phyloP scores from a whole-genome alignment of 169 alveolate species.

The Plasmodium vinckei region DNA sequence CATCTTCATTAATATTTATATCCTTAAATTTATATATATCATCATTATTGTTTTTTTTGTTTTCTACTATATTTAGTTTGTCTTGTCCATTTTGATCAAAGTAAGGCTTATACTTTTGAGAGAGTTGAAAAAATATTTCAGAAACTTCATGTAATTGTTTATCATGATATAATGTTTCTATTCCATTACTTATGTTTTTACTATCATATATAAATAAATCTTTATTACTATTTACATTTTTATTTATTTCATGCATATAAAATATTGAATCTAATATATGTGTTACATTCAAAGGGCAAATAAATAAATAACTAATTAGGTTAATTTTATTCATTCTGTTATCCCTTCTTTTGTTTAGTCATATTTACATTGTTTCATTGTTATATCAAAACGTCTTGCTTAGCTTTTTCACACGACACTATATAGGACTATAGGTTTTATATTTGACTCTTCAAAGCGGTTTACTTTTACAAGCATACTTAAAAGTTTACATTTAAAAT shows the following conservation, averaged over 20 bases:
- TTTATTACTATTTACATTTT: neutral
- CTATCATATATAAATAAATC: slow-evolving; percentile 12
- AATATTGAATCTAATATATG: slow-evolving; percentile 27
- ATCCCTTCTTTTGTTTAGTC: neutral
- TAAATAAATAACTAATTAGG: slow-evolving; percentile 27
- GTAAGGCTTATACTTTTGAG: slow-evolving; percentile 13
- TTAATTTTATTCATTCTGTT: slow-evolving; percentile 13
- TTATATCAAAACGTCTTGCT: too few relatives aligned
- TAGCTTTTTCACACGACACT: too few relatives aligned
- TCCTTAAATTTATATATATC: neutral
- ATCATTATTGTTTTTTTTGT: neutral
- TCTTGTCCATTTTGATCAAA: slow-evolving; percentile 9
- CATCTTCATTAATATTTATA: neutral
- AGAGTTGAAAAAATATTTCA: slow-evolving; percentile 9
- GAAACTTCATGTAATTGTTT: slow-evolving; percentile 25
- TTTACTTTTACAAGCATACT: too few relatives aligned
- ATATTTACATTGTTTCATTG: too few relatives aligned
- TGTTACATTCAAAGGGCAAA: slow-evolving; percentile 46
- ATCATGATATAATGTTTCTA: neutral
- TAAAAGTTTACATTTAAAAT: too few relatives aligned
- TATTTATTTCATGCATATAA: slow-evolving; percentile 18
- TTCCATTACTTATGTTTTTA: neutral
- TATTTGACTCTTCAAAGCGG: too few relatives aligned
- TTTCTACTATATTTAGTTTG: slow-evolving; percentile 9
- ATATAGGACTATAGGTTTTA: too few relatives aligned